A percentile compares a stretch with the other conserved stretches of the same genome.
phyloP scores from a whole-genome alignment of 371 early-diverging fungal species.

The Lichtheimia ramosa region DNA sequence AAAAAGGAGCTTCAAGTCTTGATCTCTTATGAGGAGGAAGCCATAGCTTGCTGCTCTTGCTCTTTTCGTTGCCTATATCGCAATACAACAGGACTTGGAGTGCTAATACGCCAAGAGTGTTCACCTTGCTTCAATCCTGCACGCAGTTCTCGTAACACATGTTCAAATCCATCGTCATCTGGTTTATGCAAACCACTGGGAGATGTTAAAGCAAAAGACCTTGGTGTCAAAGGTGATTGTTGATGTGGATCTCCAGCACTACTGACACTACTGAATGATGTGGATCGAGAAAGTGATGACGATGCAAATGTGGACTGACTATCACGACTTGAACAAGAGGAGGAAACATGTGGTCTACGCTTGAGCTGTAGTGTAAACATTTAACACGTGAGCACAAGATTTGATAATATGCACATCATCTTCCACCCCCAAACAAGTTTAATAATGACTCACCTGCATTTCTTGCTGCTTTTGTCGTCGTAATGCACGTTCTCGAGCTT shows the following conservation, averaged over 20 bases:
- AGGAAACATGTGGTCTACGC: constrained; percentile 6
- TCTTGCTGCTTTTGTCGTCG: constrained; percentile 21
- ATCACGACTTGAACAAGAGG: constrained; percentile 5
- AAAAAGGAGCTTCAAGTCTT: too few species aligned
- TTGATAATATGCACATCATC: too few species aligned
- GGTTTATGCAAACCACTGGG: constrained; percentile 2
- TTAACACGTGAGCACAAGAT: too few species aligned
- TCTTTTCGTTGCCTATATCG: constrained; percentile 14
- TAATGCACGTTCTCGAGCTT: constrained; percentile 22
- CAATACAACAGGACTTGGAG: constrained; percentile 9
- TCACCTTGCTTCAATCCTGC: constrained; percentile 31
- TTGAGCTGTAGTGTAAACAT: constrained; percentile 1
- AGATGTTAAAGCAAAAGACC: neutral
- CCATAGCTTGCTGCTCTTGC: neutral
- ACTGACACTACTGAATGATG: constrained; percentile 11
- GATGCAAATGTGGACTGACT: constrained; percentile 2
- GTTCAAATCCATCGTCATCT: constrained; percentile 31
- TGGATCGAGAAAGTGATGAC: constrained; percentile 11
- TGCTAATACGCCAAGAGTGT: constrained; percentile 28
- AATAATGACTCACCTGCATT: constrained; percentile 4
- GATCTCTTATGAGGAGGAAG: too few species aligned
- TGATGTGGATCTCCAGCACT: neutral
- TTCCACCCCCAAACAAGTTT: too few species aligned
- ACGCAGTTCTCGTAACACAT: constrained; percentile 37
- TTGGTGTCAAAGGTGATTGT: constrained; percentile 2